These are phyloP conservation scores for Tricholoma hemisulphureum DNA, from an alignment of 768 basidiomycete species.

Conservation along the genomic window DNA sequence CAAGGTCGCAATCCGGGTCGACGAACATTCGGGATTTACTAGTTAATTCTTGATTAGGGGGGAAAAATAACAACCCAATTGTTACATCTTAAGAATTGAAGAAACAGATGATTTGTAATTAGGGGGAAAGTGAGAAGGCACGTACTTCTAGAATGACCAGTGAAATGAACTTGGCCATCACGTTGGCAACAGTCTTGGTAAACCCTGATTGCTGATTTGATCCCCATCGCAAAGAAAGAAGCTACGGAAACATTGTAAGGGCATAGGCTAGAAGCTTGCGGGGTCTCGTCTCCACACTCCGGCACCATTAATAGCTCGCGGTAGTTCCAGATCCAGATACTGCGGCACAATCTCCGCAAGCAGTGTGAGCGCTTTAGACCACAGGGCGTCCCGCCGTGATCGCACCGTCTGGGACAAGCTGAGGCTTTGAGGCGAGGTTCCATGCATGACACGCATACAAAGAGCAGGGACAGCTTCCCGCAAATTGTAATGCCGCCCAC, in stretches of 20 bases:
- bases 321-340: constrained; percentile 68
- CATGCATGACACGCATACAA: constrained; percentile 36
- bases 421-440: not conserved
- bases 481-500: constrained; percentile 83
- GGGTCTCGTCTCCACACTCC: constrained; percentile 52
- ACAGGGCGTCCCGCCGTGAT: constrained; percentile 76
- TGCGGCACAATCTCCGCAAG: constrained; percentile 67
- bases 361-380: constrained; percentile 72
- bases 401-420: constrained; percentile 50
- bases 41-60: not conserved
- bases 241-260: constrained; percentile 30
- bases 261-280: not conserved
- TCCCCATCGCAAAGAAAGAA: constrained; percentile 71
- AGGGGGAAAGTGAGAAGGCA: not conserved
- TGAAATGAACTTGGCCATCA: constrained; percentile 74
- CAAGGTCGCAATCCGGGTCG: constrained; percentile 65
- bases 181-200: constrained; percentile 63
- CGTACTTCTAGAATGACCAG: constrained; percentile 52
- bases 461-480: constrained; percentile 54
- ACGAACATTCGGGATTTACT: constrained; percentile 78
- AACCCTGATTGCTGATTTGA: constrained; percentile 47
- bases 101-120: not conserved
- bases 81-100: constrained; percentile 37
- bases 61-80: not conserved
- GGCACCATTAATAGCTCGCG: constrained; percentile 70